Conservation (phyloP, 805 yeast species). For the Zygosaccharomyces lentus region DNA sequence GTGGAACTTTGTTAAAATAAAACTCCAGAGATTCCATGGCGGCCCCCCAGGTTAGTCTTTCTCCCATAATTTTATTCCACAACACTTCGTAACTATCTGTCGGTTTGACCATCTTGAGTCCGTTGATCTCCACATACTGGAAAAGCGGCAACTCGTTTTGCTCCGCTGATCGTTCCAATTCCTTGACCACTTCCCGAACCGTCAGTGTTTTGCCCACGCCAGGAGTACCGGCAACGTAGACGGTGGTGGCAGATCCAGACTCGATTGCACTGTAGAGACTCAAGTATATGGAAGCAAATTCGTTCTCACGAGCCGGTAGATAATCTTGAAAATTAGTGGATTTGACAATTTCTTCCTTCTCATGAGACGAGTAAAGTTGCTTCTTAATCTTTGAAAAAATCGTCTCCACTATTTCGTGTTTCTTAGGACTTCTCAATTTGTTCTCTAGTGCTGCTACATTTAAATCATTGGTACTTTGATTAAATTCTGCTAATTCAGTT, state of each 20-base stretch:
- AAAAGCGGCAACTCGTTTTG: constrained; percentile 46
- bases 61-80: constrained; percentile 71
- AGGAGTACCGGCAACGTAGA: constrained; percentile 94
- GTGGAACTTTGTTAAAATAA: constrained; percentile 48
- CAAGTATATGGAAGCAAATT: constrained; percentile 65
- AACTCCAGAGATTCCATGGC: constrained; percentile 67
- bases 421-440: constrained; percentile 38
- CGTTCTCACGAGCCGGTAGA: constrained; percentile 83
- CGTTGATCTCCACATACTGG: constrained; percentile 82
- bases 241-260: constrained; percentile 70
- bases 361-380: constrained; percentile 42
- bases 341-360: constrained; percentile 38
- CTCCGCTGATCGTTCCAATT: constrained; percentile 45
- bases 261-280: constrained; percentile 68
- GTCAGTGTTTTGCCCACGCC: constrained; percentile 98
- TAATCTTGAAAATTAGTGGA: constrained; percentile 40
- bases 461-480: constrained; percentile 20
- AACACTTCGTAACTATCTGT: constrained; percentile 74
- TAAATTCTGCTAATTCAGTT: constrained; percentile 28
- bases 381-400: constrained; percentile 34
- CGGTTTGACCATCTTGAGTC: constrained; percentile 77
- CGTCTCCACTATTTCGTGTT: constrained; percentile 35
- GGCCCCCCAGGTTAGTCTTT: constrained; percentile 53
- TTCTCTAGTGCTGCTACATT: constrained; percentile 27
- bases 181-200: constrained; percentile 75